Evolutionary conservation across 768 basidiomycete species (phyloP), one percentile per base, ranked within the genome.

Genomic region (Tephrocybe rancida): DNA sequence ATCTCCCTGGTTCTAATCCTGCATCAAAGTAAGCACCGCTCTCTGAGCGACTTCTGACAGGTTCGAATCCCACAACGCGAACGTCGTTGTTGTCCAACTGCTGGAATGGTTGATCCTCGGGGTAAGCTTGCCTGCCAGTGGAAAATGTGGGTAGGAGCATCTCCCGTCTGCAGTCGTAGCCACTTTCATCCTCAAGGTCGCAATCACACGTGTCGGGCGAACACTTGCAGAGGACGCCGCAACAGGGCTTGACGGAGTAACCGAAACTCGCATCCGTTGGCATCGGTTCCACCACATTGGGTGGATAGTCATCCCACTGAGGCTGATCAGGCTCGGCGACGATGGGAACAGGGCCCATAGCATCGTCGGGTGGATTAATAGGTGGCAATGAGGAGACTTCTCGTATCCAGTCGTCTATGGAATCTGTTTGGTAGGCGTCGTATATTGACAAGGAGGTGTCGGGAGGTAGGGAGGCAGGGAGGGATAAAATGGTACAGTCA

Each of bases 401-500:
- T 14, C 59, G 55, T n/a, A 60, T 54, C 59, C 59, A 60, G 9
- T 60, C 59, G 61, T 85, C 85, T 38, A 86, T 79, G 52, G 76
- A 73, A 25, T 73, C 73, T 32, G 72, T 68, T 59, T 75, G 70
- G 24, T 69, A 65, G n/a, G 68, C 60, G 55, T 81, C 75, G 59
- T 70, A 72, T 64, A 75, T 69, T 65, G 77, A 68, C 44, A 73
- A 69, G 2, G 68, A 60, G 13, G 67, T 74, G 51, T 77, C 75
- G 35, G 79, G 69, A 8, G 77, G 72, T 21, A 76, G 61, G 5
- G 73, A 72, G 6, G 74, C 63, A 3, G 81, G 73, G 50, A 80
- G 67, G 0, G 82, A 74, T 38, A 83, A 70, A 55, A 87, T 80
- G 38, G 84, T 80, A 63, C 84, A 88, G 54, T 88, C 85, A 2